Evolutionary conservation across 148 eudicot genomes (phyloP).

Genomic region (Cornus suecica): DNA sequence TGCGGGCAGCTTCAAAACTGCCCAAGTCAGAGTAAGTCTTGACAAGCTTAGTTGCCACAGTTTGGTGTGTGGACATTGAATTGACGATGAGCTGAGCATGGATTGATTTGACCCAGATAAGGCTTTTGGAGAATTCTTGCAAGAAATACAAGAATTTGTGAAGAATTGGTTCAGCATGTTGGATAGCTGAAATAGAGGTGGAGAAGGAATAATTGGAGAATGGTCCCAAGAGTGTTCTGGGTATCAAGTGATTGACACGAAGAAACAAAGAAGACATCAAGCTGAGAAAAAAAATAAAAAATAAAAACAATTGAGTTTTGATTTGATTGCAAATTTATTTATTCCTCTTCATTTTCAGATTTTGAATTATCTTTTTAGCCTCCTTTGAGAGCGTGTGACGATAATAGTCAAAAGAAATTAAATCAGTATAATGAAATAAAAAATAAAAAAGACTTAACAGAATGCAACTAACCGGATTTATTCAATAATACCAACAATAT

Average conservation of each 20-base stretch:
- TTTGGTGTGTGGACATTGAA: background rate
- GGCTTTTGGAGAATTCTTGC: background rate
- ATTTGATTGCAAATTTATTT: background rate
- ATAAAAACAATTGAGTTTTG: no score
- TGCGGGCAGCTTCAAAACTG: background rate
- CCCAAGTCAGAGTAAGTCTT: background rate
- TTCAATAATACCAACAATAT: no score
- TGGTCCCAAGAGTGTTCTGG: background rate
- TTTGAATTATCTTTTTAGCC: no score
- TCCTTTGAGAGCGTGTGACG: no score
- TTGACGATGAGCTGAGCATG: conserved; percentile 7
- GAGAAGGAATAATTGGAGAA: background rate
- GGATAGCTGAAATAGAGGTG: background rate
- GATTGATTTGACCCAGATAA: background rate
- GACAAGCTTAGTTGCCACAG: background rate
- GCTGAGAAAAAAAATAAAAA: background rate
- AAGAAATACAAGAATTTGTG: background rate
- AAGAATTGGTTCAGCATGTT: background rate
- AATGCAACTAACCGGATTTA: no score
- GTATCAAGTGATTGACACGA: background rate
- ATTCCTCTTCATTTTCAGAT: no score
- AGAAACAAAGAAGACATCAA: background rate
- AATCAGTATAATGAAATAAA: no score
- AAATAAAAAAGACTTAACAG: no score
- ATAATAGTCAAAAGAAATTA: no score